Evolutionary conservation across 1,284 basidiomycete genomes (phyloP).

Genomic region (Laetiporus sulphureus): DNA sequence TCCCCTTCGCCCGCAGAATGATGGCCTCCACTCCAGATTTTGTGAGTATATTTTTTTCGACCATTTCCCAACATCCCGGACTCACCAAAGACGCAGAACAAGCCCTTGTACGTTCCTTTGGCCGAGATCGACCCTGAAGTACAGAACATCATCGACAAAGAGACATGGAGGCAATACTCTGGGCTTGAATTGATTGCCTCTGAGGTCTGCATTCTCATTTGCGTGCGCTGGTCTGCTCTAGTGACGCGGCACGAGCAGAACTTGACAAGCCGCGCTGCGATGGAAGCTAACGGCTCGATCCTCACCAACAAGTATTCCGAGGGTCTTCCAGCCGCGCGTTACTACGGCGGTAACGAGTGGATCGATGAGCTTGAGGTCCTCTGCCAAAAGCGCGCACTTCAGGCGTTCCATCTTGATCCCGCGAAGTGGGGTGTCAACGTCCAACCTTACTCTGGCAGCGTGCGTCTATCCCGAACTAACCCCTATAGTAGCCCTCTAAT

Average conservation of each 20-base stretch:
- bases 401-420: constrained; percentile 95
- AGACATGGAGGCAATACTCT: constrained; percentile 97
- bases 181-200: constrained; percentile 97
- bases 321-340: constrained; percentile 90
- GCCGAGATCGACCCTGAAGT: constrained; percentile 92
- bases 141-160: constrained; percentile 97
- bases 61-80: not conserved
- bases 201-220: constrained; percentile 47
- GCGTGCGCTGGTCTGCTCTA: constrained; percentile 15
- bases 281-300: constrained; percentile 99
- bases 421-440: constrained; percentile 98
- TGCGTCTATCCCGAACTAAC: constrained; percentile 18
- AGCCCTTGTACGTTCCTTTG: constrained; percentile 82
- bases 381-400: constrained; percentile 91
- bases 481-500: not conserved
- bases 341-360: constrained; percentile 97
- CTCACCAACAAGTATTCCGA: constrained; percentile 99
- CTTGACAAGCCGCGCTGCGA: constrained; percentile 87
- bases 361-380: constrained; percentile 96
- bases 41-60: constrained; percentile 32
- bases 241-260: constrained; percentile 48
- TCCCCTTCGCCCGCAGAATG: constrained; percentile 27
- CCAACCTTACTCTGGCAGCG: constrained; percentile 94
- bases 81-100: constrained; percentile 58
- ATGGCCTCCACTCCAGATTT: constrained; percentile 58